Conservation (phyloP, 2,329 filamentous ascomycete species). For the Paecilomyces dactylethromorphus region DNA sequence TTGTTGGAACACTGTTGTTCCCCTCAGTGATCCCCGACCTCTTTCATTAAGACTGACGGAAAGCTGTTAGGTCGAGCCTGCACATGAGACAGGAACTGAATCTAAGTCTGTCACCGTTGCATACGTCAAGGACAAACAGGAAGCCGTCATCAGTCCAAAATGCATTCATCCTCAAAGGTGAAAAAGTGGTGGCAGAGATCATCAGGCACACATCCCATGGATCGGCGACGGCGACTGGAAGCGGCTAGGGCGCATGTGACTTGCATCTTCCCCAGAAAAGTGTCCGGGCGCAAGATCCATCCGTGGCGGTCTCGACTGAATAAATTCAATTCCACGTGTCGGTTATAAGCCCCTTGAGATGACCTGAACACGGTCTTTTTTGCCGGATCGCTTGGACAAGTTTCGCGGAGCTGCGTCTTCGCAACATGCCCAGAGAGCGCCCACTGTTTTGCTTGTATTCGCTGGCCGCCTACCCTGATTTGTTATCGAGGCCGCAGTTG, state of each 20-base stretch:
- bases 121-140: too few relatives aligned
- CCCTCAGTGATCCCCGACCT: too few relatives aligned
- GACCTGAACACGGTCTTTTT: slow-evolving; percentile 21
- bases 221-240: background rate
- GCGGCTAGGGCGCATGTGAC: slow-evolving; percentile 13
- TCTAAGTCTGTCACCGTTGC: too few relatives aligned
- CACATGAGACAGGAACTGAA: too few relatives aligned
- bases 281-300: slow-evolving; percentile 8
- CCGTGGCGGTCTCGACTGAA: slow-evolving; percentile 9
- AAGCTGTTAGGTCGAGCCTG: too few relatives aligned
- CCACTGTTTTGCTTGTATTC: slow-evolving; percentile 2
- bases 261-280: slow-evolving; percentile 16
- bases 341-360: slow-evolving; percentile 22
- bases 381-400: slow-evolving; percentile 12
- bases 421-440: slow-evolving; percentile 7
- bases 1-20: too few relatives aligned
- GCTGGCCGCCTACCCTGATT: slow-evolving; percentile 4
- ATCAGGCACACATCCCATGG: background rate
- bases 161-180: too few relatives aligned
- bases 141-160: too few relatives aligned
- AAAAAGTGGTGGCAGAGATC: background rate
- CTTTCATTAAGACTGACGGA: too few relatives aligned
- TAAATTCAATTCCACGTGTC: slow-evolving; percentile 5
- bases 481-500: background rate
- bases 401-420: background rate